These are phyloP conservation scores for Malassezia globosa DNA, from an alignment of 1,284 basidiomycete species.

Conservation along the genomic window DNA sequence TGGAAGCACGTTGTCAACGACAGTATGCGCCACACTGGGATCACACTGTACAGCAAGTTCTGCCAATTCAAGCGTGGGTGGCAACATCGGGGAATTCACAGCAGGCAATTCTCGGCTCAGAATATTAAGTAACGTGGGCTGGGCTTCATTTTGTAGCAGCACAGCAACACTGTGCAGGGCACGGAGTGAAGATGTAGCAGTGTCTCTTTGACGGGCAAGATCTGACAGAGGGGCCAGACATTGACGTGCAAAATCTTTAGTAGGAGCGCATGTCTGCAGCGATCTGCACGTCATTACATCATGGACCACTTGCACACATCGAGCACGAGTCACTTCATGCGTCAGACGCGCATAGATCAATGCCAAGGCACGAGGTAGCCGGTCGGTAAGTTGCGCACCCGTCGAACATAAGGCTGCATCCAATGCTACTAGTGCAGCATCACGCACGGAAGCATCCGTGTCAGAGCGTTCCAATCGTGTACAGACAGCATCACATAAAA, in stretches of 20 bases:
- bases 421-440: slow-evolving; percentile 67
- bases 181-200: background rate
- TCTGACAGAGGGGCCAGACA: slow-evolving; percentile 3
- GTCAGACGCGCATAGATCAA: slow-evolving; percentile 68
- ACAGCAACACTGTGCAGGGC: slow-evolving; percentile 51
- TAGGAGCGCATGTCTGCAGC: slow-evolving; percentile 55
- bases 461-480: slow-evolving; percentile 63
- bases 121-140: slow-evolving; percentile 57
- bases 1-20: background rate
- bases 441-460: slow-evolving; percentile 80
- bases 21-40: background rate
- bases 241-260: background rate
- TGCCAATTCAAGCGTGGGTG: background rate
- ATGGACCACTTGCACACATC: slow-evolving; percentile 48
- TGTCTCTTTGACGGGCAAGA: background rate
- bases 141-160: slow-evolving; percentile 68
- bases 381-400: slow-evolving; percentile 56
- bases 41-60: slow-evolving; percentile 3
- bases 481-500: slow-evolving; percentile 63
- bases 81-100: background rate
- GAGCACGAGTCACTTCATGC: slow-evolving; percentile 51
- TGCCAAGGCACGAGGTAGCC: slow-evolving; percentile 49
- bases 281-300: slow-evolving; percentile 49
- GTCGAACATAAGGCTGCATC: slow-evolving; percentile 77
- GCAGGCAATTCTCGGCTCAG: slow-evolving; percentile 48